These are phyloP conservation scores for Penicillium sp. DNA, from an alignment of 2,329 filamentous ascomycete genomes.

Conservation along the genomic window DNA sequence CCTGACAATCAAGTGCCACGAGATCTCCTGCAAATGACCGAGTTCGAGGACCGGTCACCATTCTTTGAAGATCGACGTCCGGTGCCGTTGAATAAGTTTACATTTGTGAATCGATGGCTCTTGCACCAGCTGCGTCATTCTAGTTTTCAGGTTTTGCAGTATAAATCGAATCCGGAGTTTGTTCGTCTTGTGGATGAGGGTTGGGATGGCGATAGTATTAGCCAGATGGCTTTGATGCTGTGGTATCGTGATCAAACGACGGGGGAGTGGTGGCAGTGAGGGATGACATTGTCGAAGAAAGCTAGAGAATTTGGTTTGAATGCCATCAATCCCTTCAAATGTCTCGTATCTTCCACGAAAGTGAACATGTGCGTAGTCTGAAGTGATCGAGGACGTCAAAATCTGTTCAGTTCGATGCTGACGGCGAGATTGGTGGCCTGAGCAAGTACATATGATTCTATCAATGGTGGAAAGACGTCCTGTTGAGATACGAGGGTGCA, in stretches of 20 bases:
- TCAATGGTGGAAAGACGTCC: neutral
- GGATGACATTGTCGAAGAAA: neutral
- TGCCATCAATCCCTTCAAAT: neutral
- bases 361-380: neutral
- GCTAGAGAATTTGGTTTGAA: neutral
- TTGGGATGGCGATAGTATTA: slow-evolving; percentile 26
- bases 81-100: slow-evolving; percentile 19
- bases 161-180: slow-evolving; percentile 29
- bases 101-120: slow-evolving; percentile 38
- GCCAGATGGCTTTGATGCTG: slow-evolving; percentile 25
- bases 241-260: slow-evolving; percentile 31
- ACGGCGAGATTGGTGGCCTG: neutral
- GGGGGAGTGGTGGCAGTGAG: neutral
- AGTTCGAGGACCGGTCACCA: slow-evolving; percentile 22
- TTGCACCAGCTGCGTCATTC: slow-evolving; percentile 39
- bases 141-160: slow-evolving; percentile 29
- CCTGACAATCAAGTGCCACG: slow-evolving; percentile 4
- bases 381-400: neutral
- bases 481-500: neutral
- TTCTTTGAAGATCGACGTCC: slow-evolving; percentile 25
- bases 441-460: neutral
- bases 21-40: slow-evolving; percentile 28
- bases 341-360: neutral
- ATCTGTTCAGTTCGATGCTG: neutral
- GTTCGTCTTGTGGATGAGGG: slow-evolving; percentile 22